phyloP scores from a whole-genome alignment of 495 filamentous ascomycete genomes.

The Tetracladium marchalianum region DNA sequence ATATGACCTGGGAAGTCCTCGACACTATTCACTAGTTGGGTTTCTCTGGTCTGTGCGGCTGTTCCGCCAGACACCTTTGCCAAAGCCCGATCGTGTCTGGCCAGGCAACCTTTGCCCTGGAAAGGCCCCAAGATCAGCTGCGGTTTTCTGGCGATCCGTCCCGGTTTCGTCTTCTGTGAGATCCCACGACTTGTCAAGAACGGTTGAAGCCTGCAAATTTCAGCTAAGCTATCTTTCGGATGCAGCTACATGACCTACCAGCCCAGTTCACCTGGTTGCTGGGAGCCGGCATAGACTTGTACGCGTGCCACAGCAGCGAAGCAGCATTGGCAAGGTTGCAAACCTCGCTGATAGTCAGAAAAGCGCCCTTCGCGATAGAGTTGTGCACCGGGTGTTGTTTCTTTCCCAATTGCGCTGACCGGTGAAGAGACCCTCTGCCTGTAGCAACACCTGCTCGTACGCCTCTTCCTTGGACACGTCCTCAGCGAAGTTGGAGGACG shows the following conservation, averaged over 20 bases:
- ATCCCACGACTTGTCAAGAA: too few species aligned
- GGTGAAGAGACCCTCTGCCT: constrained; percentile 59
- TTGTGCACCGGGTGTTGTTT: too few species aligned
- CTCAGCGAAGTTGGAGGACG: constrained; percentile 60
- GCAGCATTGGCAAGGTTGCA: constrained; percentile 82
- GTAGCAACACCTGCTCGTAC: constrained; percentile 64
- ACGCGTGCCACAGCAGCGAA: constrained; percentile 80
- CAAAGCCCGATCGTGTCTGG: constrained; percentile 75
- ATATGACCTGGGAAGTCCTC: constrained; percentile 78
- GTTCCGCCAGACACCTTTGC: constrained; percentile 76
- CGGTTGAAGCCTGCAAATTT: too few species aligned
- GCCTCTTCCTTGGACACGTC: constrained; percentile 62
- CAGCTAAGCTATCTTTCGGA: too few species aligned
- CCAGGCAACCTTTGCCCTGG: constrained; percentile 79
- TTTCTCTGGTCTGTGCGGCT: constrained; percentile 52
- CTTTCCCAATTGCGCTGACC: constrained; percentile 84
- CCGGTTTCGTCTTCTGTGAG: too few species aligned
- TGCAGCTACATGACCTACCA: too few species aligned
- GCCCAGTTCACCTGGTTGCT: constrained; percentile 76
- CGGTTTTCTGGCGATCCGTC: too few species aligned
- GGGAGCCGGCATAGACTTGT: constrained; percentile 68
- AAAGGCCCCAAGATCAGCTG: constrained; percentile 78
- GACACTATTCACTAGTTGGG: constrained; percentile 68
- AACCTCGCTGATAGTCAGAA: too few species aligned
- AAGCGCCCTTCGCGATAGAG: too few species aligned